Percentiles rank a stretch among this genome's conserved stretches.
phyloP scores from a whole-genome alignment of 208 protist genomes.

The Leishmania mexicana region DNA sequence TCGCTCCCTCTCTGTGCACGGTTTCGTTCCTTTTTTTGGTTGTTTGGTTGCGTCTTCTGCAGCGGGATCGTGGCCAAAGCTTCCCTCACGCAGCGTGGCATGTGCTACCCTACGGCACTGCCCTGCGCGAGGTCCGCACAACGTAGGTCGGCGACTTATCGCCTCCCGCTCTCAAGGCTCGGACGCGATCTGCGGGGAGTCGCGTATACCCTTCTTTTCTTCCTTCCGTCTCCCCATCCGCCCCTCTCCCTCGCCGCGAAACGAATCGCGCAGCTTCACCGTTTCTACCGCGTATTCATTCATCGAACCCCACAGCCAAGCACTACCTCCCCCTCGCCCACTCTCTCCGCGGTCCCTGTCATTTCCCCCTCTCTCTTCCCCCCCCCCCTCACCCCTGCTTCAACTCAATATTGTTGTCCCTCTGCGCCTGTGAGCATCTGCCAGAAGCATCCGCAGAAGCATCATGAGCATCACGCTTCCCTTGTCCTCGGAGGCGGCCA shows the following conservation, averaged over 20 bases:
- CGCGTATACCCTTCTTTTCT: neutral
- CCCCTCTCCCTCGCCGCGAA: neutral
- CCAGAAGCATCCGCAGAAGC: conserved; percentile 1
- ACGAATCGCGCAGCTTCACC: neutral
- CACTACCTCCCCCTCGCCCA: neutral
- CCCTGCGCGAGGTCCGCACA: neutral
- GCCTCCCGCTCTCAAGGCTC: neutral
- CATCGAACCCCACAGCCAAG: neutral
- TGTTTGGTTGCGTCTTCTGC: neutral
- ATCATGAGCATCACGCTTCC: neutral
- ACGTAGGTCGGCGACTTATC: neutral
- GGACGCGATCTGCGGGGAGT: neutral
- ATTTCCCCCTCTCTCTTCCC: neutral
- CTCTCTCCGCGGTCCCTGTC: neutral
- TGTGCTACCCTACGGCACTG: neutral
- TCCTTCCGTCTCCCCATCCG: neutral
- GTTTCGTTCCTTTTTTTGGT: too few relatives aligned
- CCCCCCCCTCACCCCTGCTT: neutral
- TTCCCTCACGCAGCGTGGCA: neutral
- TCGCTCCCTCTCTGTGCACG: neutral
- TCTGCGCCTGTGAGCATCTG: neutral
- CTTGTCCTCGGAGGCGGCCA: neutral
- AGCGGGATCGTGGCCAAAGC: neutral
- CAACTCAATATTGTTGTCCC: neutral
- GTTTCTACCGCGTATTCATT: neutral